Evolutionary conservation across 306 rosid species (phyloP).

Genomic region (Delonix regia): DNA sequence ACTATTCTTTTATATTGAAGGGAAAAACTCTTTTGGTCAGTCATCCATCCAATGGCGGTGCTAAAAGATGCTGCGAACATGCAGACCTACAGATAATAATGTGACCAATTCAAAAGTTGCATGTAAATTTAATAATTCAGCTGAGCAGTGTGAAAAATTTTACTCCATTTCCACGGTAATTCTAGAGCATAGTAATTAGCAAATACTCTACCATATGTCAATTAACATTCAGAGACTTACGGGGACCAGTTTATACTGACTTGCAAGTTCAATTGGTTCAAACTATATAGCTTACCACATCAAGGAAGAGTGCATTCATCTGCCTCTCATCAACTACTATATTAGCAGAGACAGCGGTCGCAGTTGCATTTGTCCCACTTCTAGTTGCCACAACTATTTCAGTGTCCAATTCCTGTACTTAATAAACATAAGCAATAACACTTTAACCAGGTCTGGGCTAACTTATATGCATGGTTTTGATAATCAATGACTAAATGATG

Average conservation of each 20-base stretch:
- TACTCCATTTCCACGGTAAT: not conserved
- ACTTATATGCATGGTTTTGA: slow-evolving; percentile 21
- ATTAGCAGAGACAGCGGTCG: slow-evolving; percentile 86
- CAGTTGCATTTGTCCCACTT: slow-evolving; percentile 55
- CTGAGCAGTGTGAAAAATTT: not conserved
- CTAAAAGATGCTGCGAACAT: not conserved
- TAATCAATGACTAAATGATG: slow-evolving; percentile 11
- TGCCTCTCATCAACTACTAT: slow-evolving; percentile 89
- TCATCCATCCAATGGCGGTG: not conserved
- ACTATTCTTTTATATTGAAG: not conserved
- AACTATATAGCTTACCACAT: slow-evolving; percentile 66
- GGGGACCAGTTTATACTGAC: slow-evolving; percentile 5
- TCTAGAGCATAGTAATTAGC: slow-evolving; percentile 14
- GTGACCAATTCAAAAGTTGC: slow-evolving; percentile 6
- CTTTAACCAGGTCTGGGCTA: slow-evolving; percentile 13
- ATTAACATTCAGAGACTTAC: slow-evolving; percentile 19
- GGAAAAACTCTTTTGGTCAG: not conserved
- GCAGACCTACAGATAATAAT: slow-evolving; percentile 11
- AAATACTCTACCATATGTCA: slow-evolving; percentile 10
- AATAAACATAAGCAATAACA: slow-evolving; percentile 26
- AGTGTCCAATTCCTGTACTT: slow-evolving; percentile 90
- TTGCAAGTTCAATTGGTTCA: slow-evolving; percentile 5
- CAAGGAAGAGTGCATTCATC: slow-evolving; percentile 97
- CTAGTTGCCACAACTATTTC: slow-evolving; percentile 81
- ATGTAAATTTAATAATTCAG: slow-evolving; percentile 7